Evolutionary conservation across 345 rosid species (phyloP).

Genomic region (Syzygium aqueum): DNA sequence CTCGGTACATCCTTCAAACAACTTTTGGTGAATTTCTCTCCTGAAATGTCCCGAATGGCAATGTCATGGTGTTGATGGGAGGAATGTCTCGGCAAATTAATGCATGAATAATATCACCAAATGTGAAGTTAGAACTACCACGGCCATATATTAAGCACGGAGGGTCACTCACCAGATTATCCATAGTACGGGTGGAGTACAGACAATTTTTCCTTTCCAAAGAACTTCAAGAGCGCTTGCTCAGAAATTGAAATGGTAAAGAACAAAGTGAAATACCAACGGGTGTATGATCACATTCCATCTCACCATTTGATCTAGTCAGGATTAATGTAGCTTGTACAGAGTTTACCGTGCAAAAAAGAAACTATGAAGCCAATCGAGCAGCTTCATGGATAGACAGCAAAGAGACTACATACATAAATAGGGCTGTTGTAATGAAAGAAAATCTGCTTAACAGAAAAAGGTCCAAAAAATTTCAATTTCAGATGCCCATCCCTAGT

Average conservation of each 20-base stretch:
- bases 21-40: neutral
- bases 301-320: neutral
- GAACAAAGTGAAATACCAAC: neutral
- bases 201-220: neutral
- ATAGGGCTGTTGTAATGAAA: neutral
- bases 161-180: neutral
- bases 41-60: neutral
- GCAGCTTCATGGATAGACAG: neutral
- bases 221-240: neutral
- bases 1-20: neutral
- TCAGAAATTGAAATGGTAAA: neutral
- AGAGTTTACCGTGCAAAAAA: neutral
- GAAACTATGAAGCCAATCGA: neutral
- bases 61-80: neutral
- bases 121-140: neutral
- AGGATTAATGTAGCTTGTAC: neutral
- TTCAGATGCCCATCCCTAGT: neutral
- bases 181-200: neutral
- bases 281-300: neutral
- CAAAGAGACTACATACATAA: neutral
- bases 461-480: neutral
- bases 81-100: neutral
- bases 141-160: neutral
- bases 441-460: neutral
- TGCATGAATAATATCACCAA: neutral